These are phyloP conservation scores for Chalaropsis thielavioides DNA, from an alignment of 2,329 filamentous ascomycete genomes.

Conservation along the genomic window DNA sequence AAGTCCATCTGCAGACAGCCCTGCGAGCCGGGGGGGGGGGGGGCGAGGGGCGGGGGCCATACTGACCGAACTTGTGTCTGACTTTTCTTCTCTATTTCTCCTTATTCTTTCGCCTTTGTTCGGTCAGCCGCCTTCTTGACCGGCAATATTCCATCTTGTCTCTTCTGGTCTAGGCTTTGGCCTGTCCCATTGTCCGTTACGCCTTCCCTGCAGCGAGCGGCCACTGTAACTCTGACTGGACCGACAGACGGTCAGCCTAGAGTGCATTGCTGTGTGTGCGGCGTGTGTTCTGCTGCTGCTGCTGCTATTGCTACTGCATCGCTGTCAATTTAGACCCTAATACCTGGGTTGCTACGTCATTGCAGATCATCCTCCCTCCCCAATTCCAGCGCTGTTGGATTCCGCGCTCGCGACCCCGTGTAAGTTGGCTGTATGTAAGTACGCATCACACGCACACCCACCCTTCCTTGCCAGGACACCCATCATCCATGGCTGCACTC, in stretches of 20 bases:
- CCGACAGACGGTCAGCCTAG: too few relatives aligned
- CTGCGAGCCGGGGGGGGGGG: not conserved
- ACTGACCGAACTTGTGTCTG: not conserved
- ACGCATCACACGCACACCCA: not conserved
- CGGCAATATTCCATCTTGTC: constrained; percentile 1
- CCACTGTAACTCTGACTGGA: not conserved
- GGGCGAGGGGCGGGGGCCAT: not conserved
- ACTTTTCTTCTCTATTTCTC: not conserved
- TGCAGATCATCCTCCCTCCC: constrained; percentile 3
- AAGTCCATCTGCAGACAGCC: constrained; percentile 3
- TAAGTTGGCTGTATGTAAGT: not conserved
- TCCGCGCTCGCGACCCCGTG: not conserved
- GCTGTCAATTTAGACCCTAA: not conserved
- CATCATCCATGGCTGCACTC: not conserved
- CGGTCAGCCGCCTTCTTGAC: not conserved
- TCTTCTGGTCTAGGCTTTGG: not conserved
- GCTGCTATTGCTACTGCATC: not conserved
- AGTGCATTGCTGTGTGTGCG: not conserved
- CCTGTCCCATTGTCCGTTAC: not conserved
- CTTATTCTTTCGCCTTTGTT: not conserved
- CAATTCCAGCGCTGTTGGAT: not conserved
- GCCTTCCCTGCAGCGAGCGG: not conserved
- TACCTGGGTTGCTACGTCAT: not conserved
- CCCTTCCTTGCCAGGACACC: not conserved
- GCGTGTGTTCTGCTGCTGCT: not conserved